A percentile compares a stretch with the other conserved stretches of the same genome.
These are phyloP conservation scores for Xanthoconium separans DNA, from an alignment of 1,284 basidiomycete genomes.

Conservation along the genomic window DNA sequence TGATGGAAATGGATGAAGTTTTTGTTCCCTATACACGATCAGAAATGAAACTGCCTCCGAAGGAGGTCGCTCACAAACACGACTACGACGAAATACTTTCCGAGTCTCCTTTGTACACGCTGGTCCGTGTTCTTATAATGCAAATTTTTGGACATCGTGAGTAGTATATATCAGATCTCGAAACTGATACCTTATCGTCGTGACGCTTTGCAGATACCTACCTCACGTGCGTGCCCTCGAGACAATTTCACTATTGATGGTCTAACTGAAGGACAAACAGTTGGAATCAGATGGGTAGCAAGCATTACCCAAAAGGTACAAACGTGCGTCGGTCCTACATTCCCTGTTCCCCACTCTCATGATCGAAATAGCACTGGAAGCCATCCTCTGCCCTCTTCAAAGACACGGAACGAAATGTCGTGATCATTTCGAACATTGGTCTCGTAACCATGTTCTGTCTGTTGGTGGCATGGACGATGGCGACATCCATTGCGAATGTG, in stretches of 20 bases:
- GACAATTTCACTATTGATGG: background rate
- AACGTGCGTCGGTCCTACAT: background rate
- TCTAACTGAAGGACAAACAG: background rate
- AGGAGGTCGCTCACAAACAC: background rate
- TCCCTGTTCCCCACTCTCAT: background rate
- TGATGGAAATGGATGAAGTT: constrained; percentile 1
- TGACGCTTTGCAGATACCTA: background rate
- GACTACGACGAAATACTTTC: constrained; percentile 4
- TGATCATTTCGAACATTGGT: background rate
- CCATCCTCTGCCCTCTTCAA: constrained; percentile 3
- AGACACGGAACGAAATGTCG: background rate
- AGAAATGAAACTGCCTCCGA: constrained; percentile 1
- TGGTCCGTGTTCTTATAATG: background rate
- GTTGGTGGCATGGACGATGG: constrained; percentile 1
- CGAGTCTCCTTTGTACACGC: background rate
- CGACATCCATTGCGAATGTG: background rate
- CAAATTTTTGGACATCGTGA: constrained; percentile 3
- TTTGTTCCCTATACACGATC: background rate
- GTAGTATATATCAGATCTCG: background rate
- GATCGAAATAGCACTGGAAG: background rate
- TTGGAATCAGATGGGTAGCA: constrained; percentile 4
- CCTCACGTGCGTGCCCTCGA: background rate
- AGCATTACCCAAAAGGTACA: background rate
- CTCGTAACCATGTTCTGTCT: background rate
- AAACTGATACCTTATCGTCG: background rate